Base-by-base conservation (phyloP, 2,329 filamentous ascomycete genomes). In the Zymoseptoria passerinii region DNA sequence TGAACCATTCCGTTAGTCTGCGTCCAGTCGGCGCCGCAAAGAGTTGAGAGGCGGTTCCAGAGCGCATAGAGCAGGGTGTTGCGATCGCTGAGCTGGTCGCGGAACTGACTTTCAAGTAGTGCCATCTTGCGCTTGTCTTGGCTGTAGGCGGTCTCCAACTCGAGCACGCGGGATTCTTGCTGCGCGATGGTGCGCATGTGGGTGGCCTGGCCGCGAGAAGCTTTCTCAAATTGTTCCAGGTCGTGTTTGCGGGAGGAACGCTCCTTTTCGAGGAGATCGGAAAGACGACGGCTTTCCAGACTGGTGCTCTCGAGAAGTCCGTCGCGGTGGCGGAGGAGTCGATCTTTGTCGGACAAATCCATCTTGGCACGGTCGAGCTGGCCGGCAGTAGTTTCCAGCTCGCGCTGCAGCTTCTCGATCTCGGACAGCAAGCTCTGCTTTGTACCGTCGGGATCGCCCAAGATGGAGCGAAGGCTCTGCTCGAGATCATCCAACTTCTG, bases 11-110 rank as follows among this genome's bases (percentile, higher is more conserved):
- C 88, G 73, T 97, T 92, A 68, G 87, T 85, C 72, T 96, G 89
- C 4, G 89, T 84, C 92, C 94, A 99, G 70, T 97, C 94, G 0
- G 85, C 82, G 9, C 94, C 94, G 68, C 94, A 97, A 50, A 97
- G 81, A 0, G 84, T 81, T 3, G 90, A 92, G 8, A 99, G 81
- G 51, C 89, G 83, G 63, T 92, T 92, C 94, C 94, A 99, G 4
- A 97, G 78, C n/a, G 85, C 81, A 20, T 96, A 82, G 18, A 97
- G 81, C 55, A 99, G 79, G 60, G 89, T 88, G 75, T 97, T 96
- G 57, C 94, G 86, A 75, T 97, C 94, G 50, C 82, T 83, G 48
- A 97, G 81, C 74, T 97, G 91, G 55, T 96, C 92, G 66, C 88
- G 89, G 74, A 90, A 89, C 58, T 86, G 84, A 63, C 85, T 81